These are phyloP conservation scores for Psidium guajava DNA, from an alignment of 345 rosid genomes.

Conservation along the genomic window DNA sequence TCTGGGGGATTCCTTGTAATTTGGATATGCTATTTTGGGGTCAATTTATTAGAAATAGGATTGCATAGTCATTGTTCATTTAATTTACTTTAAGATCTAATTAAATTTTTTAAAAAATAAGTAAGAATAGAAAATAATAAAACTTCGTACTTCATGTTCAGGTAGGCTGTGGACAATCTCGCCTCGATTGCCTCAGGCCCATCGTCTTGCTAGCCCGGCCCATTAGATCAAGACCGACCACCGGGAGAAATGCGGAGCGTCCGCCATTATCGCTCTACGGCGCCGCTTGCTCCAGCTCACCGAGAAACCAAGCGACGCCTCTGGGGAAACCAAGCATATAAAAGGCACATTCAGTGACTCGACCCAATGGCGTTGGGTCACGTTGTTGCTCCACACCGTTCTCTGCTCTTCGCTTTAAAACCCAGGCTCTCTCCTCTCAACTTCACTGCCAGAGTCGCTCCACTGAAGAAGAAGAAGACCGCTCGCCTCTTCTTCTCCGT, in stretches of 20 bases:
- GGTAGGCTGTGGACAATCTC: too few relatives aligned
- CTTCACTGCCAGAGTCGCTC: neutral
- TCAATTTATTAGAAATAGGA: too few relatives aligned
- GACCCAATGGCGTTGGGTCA: neutral
- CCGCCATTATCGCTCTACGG: neutral
- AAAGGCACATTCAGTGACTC: neutral
- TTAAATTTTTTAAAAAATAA: too few relatives aligned
- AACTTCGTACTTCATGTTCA: too few relatives aligned
- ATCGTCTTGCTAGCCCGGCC: neutral
- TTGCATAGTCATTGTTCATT: too few relatives aligned
- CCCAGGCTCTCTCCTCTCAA: neutral
- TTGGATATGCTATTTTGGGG: too few relatives aligned
- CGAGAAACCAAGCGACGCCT: neutral
- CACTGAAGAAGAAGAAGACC: conserved; percentile 1
- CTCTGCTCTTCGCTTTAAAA: conserved; percentile 1
- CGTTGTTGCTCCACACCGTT: neutral
- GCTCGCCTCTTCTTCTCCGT: conserved; percentile 14
- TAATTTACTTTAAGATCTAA: too few relatives aligned
- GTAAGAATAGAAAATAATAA: too few relatives aligned
- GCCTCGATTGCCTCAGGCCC: neutral
- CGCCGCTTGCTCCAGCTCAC: neutral
- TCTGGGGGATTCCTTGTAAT: too few relatives aligned
- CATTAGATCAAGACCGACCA: neutral
- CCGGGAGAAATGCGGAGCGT: neutral
- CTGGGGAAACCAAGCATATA: neutral